These are phyloP conservation scores for Irpex lacteus DNA, from an alignment of 1,284 basidiomycete genomes.

Conservation along the genomic window DNA sequence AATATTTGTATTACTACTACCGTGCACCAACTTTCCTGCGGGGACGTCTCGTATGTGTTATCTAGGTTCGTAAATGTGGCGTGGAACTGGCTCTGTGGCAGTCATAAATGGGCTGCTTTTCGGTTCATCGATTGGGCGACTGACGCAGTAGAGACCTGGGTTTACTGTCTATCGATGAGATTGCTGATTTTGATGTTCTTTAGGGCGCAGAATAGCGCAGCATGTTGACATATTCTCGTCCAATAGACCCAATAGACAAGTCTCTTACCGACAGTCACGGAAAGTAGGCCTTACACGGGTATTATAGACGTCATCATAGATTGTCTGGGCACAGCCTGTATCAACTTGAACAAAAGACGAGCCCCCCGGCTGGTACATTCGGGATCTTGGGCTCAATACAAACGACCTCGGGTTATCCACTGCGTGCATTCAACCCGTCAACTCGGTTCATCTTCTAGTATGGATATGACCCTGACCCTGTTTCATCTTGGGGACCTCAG, in stretches of 20 bases:
- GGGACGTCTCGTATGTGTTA: background rate
- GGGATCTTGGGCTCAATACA: background rate
- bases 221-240: constrained; percentile 21
- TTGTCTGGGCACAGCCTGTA: background rate
- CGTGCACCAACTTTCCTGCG: background rate
- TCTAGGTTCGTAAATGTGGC: background rate
- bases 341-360: background rate
- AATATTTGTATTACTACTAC: background rate
- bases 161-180: background rate
- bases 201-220: constrained; percentile 42
- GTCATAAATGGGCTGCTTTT: background rate
- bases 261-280: background rate
- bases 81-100: background rate
- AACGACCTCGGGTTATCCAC: background rate
- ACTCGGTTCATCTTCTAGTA: constrained; percentile 28
- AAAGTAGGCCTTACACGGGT: background rate
- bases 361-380: background rate
- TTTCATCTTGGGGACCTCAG: background rate
- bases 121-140: background rate
- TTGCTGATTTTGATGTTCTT: constrained; percentile 34
- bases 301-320: background rate
- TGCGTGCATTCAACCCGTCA: constrained; percentile 26
- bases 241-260: background rate
- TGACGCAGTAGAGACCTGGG: background rate
- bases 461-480: background rate